Base-by-base conservation (phyloP, 2,329 filamentous ascomycete species). In the Botrytis deweyae region DNA sequence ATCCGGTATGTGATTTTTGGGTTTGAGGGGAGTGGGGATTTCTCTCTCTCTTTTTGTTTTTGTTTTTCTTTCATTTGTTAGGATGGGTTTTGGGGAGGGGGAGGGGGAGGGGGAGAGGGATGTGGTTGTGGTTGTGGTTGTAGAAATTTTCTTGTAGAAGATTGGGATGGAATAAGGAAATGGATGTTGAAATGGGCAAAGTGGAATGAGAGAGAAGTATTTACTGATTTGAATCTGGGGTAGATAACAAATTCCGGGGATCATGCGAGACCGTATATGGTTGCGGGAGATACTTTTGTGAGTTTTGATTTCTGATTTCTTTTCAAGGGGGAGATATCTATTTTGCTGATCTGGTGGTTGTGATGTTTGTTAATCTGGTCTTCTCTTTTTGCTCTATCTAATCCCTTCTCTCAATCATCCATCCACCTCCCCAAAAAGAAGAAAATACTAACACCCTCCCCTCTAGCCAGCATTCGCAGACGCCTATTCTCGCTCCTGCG, bases 181-280 rank as follows among this genome's bases (percentile, higher is more conserved):
- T 52, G 49, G 6, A 14, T n/a, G 25, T n/a, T 1, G 49, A 52
- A 25, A 52, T n/a, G 5, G 22, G 25, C 10, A 5, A n/a, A 52
- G 25, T 6, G 16, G n/a, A 7, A 22, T 4, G 36, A 33, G 3
- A 16, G 20, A 44, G 9, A 40, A 22, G 25, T 16, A n/a, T 16
- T 42, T 49, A 18, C 70, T 72, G 36, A 72, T 49, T 25, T 25
- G 20, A 4, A 33, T 58, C 10, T 29, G 14, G 10, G n/a, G 14
- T 7, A 72, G 71, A 72, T 72, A 52, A 72, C 71, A 6, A 72
- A 72, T 29, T 68, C 63, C 2, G 46, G 38, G 25, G 71, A 72
- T 62, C 61, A 67, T 42, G n/a, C 63, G 9, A 67, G 63, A 62
- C 52, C 71, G 25, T 72, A n/a, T 42, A 58, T 44, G 29, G 63